Base-by-base conservation (phyloP, 192 early-diverging fungal genomes). In the Coemansia brasiliensis region DNA sequence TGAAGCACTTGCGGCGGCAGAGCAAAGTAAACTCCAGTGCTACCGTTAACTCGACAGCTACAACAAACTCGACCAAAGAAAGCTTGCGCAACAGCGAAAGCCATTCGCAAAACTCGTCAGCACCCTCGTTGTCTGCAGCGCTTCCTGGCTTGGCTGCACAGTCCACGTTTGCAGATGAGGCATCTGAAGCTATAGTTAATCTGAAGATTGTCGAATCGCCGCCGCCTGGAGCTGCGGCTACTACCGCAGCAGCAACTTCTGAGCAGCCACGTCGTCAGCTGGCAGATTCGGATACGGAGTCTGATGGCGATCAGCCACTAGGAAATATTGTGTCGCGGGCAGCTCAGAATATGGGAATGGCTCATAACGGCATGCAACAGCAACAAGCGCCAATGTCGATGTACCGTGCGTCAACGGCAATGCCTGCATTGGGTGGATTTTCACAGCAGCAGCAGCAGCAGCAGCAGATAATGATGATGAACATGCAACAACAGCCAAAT, bases 111-210 rank as follows among this genome's bases (percentile, higher is more conserved):
- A 51, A 52, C 32, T 78, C 74, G 39, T 59, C 69, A 13, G 66
- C 67, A 17, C 71, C 69, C 2, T 80, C 67, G 39, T 61, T 80
- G 55, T 67, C 77, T 0, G 56, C 76, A 6, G 63, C 63, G 15
- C 56, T 60, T 12, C 46, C 52, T 12, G 63, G 56, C 5, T 54
- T 60, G 6, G 58, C 62, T 7, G 32, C 53, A 12, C 71, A 50
- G 15, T 66, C 63, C 18, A 64, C 62, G 12, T 73, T 73, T 80
- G 77, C 58, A n/a, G 67, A 74, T 48, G 71, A 69, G 18, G 77
- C 69, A 0, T 55, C 71, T 0, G 61, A 72, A 38, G 71, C 69
- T 9, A 69, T 72, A 53, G 67, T 69, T 46, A 80, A 80, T 49
- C 48, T 72, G 5, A 69, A 70, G 52, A 66, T 72, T 38, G 56